phyloP scores from a whole-genome alignment of 1,284 basidiomycete genomes.

The Kwoniella shivajii region DNA sequence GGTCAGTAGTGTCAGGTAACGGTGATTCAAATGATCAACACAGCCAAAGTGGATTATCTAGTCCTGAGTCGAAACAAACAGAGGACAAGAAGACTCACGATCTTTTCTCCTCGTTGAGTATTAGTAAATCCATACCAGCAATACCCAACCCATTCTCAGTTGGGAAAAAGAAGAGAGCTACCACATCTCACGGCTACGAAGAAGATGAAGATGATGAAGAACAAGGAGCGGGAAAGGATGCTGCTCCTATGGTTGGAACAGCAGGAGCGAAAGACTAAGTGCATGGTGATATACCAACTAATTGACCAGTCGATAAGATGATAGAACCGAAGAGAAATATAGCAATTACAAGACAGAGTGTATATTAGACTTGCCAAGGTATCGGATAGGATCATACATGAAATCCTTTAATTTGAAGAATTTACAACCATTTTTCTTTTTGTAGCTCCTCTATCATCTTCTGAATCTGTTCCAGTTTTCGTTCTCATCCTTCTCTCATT shows the following conservation, averaged over 20 bases:
- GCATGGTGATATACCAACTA: conserved; percentile 1
- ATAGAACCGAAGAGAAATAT: not conserved
- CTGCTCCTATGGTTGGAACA: not conserved
- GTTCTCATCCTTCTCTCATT: too few relatives aligned
- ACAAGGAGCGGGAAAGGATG: not conserved
- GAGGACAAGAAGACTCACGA: not conserved
- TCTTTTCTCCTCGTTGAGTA: conserved; percentile 2
- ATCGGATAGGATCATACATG: too few relatives aligned
- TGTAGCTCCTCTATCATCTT: too few relatives aligned
- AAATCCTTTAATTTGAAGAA: too few relatives aligned
- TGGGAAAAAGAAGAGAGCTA: conserved; percentile 4
- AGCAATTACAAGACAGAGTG: not conserved
- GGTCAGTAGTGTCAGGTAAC: conserved; percentile 20
- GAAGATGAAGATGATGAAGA: conserved; percentile 3
- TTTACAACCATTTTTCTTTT: too few relatives aligned
- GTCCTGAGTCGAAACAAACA: conserved; percentile 1
- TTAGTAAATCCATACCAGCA: conserved; percentile 5
- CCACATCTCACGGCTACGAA: not conserved
- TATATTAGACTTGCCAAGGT: not conserved
- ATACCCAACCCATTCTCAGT: conserved; percentile 5
- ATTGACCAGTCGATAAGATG: not conserved
- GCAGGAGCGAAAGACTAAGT: not conserved
- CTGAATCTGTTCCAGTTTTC: too few relatives aligned
- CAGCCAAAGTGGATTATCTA: conserved; percentile 4
- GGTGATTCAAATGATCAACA: not conserved